Evolutionary conservation across 73 alveolate species (phyloP), one percentile per base, ranked within the genome.

Genomic region (Paramecium biaurelia): DNA sequence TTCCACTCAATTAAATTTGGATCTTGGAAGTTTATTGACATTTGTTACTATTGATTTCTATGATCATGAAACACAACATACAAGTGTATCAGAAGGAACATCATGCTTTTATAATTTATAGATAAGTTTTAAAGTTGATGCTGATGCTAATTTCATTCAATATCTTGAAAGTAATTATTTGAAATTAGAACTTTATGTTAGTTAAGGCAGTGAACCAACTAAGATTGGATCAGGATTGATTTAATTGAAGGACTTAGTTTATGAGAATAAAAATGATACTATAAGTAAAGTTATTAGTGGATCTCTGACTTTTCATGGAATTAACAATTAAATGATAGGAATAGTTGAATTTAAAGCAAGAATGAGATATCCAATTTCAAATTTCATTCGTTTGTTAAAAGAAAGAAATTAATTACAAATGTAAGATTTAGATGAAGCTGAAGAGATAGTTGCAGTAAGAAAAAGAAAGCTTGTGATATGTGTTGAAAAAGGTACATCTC

Each of bases 21-120:
- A 92, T 94, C 23, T 59, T 20, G 96, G 95, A 57, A 92, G 96
- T 92, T 93, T 98, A 58, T 68, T 96, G 43, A 95, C 99, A 26
- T 98, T 98, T 92, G 89, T 97, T 57, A 94, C 99, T 0, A 98
- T 98, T 4, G 99, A 98, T 93, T 98, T 98, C 93, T 98, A 95
- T 93, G 94, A 96, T 84, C 99, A 97, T 90, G 99, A 97, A 86
- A 97, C 99, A 2, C 96, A 98, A 93, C 92, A 97, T 37, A 95
- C 99, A 5, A 93, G 97, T 86, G 63, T 98, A 53, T 93, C 97
- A 92, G 97, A 95, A 84, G 99, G 99, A 6, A 92, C 95, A 76
- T 93, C 89, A 28, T 99, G 99, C 7, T 92, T 93, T 85, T 98
- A 96, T 93, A 94, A 97, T 85, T 94, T 97, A 5, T 97, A 96